These are phyloP conservation scores for Jacaranda mimosifolia DNA, from an alignment of 257 asterid species.

Conservation along the genomic window DNA sequence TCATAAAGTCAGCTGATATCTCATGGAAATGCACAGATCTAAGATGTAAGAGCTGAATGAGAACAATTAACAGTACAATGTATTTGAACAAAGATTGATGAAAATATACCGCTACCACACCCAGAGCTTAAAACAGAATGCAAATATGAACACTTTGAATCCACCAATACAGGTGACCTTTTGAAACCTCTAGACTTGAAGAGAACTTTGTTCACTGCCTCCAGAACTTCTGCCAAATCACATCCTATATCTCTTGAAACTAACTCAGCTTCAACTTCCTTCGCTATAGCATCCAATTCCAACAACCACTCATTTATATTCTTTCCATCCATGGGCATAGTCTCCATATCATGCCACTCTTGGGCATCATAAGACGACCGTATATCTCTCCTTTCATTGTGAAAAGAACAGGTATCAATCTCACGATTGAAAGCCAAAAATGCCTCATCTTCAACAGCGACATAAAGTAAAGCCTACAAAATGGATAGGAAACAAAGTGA, in stretches of 20 bases:
- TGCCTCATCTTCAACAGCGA: conserved; percentile 90
- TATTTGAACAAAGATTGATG: neutral
- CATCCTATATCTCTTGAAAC: conserved; percentile 88
- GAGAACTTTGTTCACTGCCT: conserved; percentile 85
- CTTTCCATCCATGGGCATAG: conserved; percentile 83
- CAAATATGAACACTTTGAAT: conserved; percentile 84
- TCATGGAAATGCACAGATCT: neutral
- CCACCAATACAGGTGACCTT: conserved; percentile 76
- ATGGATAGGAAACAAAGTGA: neutral
- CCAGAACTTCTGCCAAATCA: conserved; percentile 77
- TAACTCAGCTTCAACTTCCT: conserved; percentile 91
- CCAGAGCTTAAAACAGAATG: conserved; percentile 84
- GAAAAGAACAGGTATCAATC: conserved; percentile 65
- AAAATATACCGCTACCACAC: conserved; percentile 71
- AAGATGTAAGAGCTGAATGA: too few relatives aligned
- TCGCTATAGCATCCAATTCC: conserved; percentile 80
- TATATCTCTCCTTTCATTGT: conserved; percentile 60
- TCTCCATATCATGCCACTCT: conserved; percentile 64
- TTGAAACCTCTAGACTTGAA: conserved; percentile 78
- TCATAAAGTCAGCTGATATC: conserved; percentile 26
- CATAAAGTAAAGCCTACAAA: conserved; percentile 79
- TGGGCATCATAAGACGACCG: conserved; percentile 43
- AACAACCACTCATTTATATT: conserved; percentile 74
- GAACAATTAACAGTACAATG: neutral
- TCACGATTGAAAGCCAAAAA: conserved; percentile 73